Base-by-base conservation (phyloP, 192 early-diverging fungal species). In the Hyaloraphidium curvatum region DNA sequence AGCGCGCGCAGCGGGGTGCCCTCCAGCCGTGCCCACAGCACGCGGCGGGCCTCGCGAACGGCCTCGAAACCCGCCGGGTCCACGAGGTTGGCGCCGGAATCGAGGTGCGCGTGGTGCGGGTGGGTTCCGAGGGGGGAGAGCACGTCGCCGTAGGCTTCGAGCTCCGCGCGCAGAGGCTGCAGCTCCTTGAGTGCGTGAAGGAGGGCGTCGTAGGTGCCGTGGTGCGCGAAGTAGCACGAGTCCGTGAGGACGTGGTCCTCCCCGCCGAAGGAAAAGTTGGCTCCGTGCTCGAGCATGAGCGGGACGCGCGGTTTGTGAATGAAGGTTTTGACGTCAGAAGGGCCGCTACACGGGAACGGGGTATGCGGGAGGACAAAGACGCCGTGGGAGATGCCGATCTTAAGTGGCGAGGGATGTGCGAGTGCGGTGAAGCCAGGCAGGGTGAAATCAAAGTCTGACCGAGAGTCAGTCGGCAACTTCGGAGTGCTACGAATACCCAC, bases 121-220 rank as follows among this genome's bases (percentile, higher is more conserved):
- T 41, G 28, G 63, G 51, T 26, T 21, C 30, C 1, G 41, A 55
- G 30, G 9, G 55, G 13, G 41, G 55, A 23, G 28, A 68, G 59
- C 28, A 68, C 54, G 37, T 68, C 66, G 37, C 60, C 63, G 63
- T 64, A 68, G 25, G 66, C 66, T 40, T 68, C 66, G 28, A 68
- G 33, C 29, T 68, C 66, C 28, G 56, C 62, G 29, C 57, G 40
- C 13, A 19, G 17, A 31, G 56, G 54, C 9, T 59, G 50, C 1
- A 57, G 53, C 2, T 25, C 11, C 2, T 0, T 28, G 31, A 53
- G 30, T 56, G 62, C 66, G 0, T 59, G 14, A 7, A 64, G 54
- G 59, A 68, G 55, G 31, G 59, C 14, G 3, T 54, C 39, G 1
- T 51, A 53, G 1, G 56, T 62, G 14, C 33, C 39, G 54, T 65